Conservation (phyloP, 176 grass and related monocot genomes). For the Rhynchospora pubera region DNA sequence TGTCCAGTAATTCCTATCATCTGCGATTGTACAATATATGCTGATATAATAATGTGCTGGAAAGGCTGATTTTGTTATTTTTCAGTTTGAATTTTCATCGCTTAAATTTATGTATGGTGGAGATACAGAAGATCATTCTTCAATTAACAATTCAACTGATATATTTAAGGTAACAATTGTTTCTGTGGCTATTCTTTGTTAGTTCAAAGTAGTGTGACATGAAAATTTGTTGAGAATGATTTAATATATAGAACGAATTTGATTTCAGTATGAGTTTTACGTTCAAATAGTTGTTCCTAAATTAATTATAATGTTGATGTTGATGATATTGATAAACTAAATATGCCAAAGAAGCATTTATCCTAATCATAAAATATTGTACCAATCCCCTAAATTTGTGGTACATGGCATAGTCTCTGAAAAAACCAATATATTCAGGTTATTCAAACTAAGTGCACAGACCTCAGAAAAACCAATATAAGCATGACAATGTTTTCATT, state of each 20-base stretch:
- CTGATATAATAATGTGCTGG: constrained; percentile 11
- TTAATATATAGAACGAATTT: background rate
- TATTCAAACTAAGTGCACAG: background rate
- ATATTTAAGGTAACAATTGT: constrained; percentile 21
- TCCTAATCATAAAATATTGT: background rate
- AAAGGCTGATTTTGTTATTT: constrained; percentile 9
- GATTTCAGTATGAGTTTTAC: background rate
- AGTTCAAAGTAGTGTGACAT: background rate
- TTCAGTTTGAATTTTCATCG: constrained; percentile 16
- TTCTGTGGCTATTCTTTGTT: background rate
- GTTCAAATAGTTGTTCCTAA: background rate
- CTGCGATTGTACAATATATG: constrained; percentile 11
- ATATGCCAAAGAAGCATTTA: background rate
- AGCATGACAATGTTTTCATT: background rate
- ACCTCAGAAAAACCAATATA: background rate
- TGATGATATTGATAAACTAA: background rate
- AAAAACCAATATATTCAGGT: background rate
- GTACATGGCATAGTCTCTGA: no score
- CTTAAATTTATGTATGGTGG: constrained; percentile 1
- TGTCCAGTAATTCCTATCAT: background rate
- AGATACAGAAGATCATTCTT: constrained; percentile 10
- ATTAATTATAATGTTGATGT: background rate
- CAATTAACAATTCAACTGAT: background rate
- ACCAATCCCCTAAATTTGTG: background rate
- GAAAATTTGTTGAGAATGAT: background rate